These are phyloP conservation scores for Spraguea lophii DNA, from an alignment of 371 early-diverging fungal species.

Conservation along the genomic window DNA sequence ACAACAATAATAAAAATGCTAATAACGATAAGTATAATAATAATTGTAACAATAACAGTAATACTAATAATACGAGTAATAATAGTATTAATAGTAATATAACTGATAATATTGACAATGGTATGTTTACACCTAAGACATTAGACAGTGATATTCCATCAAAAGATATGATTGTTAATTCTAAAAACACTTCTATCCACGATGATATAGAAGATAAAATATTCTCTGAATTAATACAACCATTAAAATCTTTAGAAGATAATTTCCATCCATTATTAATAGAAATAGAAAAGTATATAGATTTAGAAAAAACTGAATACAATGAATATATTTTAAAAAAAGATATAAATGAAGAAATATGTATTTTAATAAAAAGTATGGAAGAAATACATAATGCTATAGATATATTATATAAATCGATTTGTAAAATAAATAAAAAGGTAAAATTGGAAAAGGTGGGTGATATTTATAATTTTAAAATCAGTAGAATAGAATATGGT, in stretches of 20 bases:
- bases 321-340: slow-evolving; percentile 5
- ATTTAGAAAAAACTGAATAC: slow-evolving; percentile 7
- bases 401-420: too few species aligned
- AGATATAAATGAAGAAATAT: slow-evolving; percentile 1
- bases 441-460: slow-evolving; percentile 9
- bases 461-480: slow-evolving; percentile 27
- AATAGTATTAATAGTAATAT: too few species aligned
- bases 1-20: too few species aligned
- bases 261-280: slow-evolving; percentile 3
- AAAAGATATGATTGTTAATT: too few species aligned
- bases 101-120: too few species aligned
- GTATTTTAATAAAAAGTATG: slow-evolving; percentile 2
- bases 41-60: too few species aligned
- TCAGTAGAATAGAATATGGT: slow-evolving; percentile 34
- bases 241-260: slow-evolving; percentile 14
- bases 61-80: too few species aligned
- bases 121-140: too few species aligned
- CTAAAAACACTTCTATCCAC: too few species aligned
- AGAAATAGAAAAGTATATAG: slow-evolving; percentile 26
- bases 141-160: too few species aligned
- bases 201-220: background rate
- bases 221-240: slow-evolving; percentile 12
- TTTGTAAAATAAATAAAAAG: slow-evolving; percentile 6
- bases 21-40: background rate
- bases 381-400: slow-evolving; percentile 32